Base-by-base conservation (phyloP, 2,329 filamentous ascomycete genomes). In the Capronia coronata region DNA sequence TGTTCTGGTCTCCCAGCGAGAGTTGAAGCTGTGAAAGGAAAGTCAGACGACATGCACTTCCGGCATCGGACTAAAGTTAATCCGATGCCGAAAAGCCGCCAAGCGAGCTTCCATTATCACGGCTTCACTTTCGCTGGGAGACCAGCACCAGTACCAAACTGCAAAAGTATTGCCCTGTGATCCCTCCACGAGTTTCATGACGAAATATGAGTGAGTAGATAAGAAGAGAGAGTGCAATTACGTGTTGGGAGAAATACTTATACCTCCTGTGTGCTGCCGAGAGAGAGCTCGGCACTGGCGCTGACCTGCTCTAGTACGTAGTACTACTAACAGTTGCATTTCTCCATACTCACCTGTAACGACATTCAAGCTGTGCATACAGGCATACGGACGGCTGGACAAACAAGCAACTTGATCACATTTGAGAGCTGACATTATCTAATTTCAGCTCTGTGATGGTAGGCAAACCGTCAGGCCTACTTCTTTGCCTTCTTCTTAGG, bases 401-500 rank as follows among this genome's bases (percentile, higher is more conserved):
- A 32, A 38, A 7, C 13, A 19, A 19, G 19, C 13, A 4, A 35
- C 4, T 13, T n/a, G 6, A 35, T 4, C 6, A 6, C 6, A 5
- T 13, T 35, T 35, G 6, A 18, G 16, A 13, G 5, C 8, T 35
- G 13, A 35, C 5, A 10, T 10, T 27, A 10, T 27, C 10, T 27
- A 27, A 27, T n/a, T 5, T 27, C 23, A 27, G 23, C 5, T 27
- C 5, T 10, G 23, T 27, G 23, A 27, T 5, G 23, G 2, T 34
- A 13, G 9, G 13, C 10, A 37, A 11, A 37, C 14, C 1, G 13
- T 37, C 34, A 25, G 9, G 8, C 18, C 40, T 52, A 60, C 27
- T 59, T 75, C 71, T 83, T 83, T 51, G 71, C 71, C 71, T 83
- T 83, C 72, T 83, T 83, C 70, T 81, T 82, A 11, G 79, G 79